A percentile compares a stretch with the other conserved stretches of the same genome.
Conservation (phyloP, 2,329 filamentous ascomycete species). For the Cladophialophora immunda region DNA sequence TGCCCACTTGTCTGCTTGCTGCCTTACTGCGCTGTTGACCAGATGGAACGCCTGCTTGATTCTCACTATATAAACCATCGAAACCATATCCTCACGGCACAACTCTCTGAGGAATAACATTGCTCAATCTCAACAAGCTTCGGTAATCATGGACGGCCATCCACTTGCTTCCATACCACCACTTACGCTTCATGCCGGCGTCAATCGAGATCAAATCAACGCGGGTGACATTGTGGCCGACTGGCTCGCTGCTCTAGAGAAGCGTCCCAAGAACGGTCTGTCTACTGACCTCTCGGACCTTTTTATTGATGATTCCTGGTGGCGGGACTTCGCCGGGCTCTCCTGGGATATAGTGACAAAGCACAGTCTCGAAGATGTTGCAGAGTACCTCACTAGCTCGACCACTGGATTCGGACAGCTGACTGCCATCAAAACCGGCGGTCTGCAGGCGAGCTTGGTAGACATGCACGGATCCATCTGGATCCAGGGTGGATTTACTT, state of each 20-base stretch:
- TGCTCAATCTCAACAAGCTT: background rate
- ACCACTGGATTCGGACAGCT: slow-evolving; percentile 13
- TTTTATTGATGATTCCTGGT: slow-evolving; percentile 19
- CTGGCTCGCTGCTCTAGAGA: slow-evolving; percentile 17
- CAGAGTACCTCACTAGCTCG: slow-evolving; percentile 10
- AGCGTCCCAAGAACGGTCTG: slow-evolving; percentile 13
- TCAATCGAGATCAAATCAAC: slow-evolving; percentile 8
- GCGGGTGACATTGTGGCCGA: slow-evolving; percentile 9
- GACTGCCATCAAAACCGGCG: slow-evolving; percentile 1
- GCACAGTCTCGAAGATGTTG: slow-evolving; percentile 1
- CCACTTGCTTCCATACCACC: slow-evolving; percentile 21
- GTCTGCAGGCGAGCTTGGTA: slow-evolving; percentile 11
- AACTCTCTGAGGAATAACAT: background rate
- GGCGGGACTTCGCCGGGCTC: slow-evolving; percentile 11
- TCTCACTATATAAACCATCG: background rate
- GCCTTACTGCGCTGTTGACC: background rate
- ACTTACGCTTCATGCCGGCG: slow-evolving; percentile 1
- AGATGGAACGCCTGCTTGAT: background rate
- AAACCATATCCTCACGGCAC: background rate
- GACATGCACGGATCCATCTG: slow-evolving; percentile 13
- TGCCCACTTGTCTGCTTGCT: background rate
- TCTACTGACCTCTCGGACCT: slow-evolving; percentile 14
- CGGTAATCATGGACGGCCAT: slow-evolving; percentile 11
- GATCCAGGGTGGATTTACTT: slow-evolving; percentile 19
- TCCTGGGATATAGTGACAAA: slow-evolving; percentile 17